These are phyloP conservation scores for Amanita pseudoporphyria DNA, from an alignment of 768 basidiomycete species.

Conservation along the genomic window DNA sequence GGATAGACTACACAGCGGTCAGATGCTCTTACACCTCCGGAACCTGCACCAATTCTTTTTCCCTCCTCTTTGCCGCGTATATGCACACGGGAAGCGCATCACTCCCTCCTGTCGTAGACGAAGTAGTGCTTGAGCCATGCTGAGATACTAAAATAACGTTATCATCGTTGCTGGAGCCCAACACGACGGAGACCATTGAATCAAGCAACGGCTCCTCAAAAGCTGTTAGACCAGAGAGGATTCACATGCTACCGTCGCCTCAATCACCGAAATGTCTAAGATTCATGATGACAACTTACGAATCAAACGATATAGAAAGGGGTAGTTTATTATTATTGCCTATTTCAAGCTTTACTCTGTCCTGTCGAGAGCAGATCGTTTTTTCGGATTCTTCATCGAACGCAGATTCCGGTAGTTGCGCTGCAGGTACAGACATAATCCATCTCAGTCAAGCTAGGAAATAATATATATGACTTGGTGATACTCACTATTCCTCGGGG, in stretches of 20 bases:
- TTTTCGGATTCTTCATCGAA: conserved; percentile 59
- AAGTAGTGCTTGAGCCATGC: no score
- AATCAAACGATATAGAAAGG: conserved; percentile 58
- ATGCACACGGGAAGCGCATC: conserved; percentile 31
- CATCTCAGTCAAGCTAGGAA: not conserved
- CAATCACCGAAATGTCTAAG: no score
- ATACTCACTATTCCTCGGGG: conserved; percentile 81
- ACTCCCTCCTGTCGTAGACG: conserved; percentile 3
- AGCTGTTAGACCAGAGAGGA: conserved; percentile 78
- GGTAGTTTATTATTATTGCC: conserved; percentile 25
- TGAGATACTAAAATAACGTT: no score
- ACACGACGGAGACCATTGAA: no score
- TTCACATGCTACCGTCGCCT: conserved; percentile 50
- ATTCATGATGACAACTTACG: conserved; percentile 31
- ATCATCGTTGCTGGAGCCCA: no score
- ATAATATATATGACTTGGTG: no score
- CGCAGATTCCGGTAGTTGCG: conserved; percentile 58
- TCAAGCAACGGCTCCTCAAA: no score
- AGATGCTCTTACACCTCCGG: no score
- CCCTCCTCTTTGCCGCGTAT: conserved; percentile 20
- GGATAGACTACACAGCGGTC: no score
- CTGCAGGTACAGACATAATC: conserved; percentile 32
- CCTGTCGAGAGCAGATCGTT: conserved; percentile 50
- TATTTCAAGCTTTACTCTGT: conserved; percentile 37
- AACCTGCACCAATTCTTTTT: no score